Percentiles rank a stretch among this genome's conserved stretches.
phyloP scores from a whole-genome alignment of 495 filamentous ascomycete genomes.

The Penicillium dipodomyicola region DNA sequence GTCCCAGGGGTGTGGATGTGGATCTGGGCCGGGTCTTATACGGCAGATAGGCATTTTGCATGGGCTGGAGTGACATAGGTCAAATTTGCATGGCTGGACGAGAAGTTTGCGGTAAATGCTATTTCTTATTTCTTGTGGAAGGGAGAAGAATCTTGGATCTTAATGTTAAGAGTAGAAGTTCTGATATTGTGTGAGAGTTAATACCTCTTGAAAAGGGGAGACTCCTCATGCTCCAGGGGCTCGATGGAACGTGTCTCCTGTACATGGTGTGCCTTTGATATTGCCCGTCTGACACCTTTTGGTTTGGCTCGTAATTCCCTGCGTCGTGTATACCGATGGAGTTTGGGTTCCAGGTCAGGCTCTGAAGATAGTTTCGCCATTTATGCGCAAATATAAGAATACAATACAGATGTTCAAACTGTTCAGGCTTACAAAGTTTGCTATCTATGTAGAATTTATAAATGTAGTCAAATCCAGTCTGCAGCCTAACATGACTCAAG shows the following conservation, averaged over 20 bases:
- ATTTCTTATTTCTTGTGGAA: constrained; percentile 27
- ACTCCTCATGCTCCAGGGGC: background rate
- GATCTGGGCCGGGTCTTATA: background rate
- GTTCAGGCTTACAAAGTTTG: no score
- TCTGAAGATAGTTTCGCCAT: no score
- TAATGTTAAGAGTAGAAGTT: background rate
- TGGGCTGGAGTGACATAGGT: constrained; percentile 10
- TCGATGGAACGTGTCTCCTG: background rate
- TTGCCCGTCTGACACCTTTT: background rate
- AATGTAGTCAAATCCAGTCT: no score
- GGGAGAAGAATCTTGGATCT: constrained; percentile 21
- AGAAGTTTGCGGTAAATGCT: constrained; percentile 27
- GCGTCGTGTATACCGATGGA: no score
- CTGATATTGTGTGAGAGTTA: background rate
- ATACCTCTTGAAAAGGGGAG: constrained; percentile 1
- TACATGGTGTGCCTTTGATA: background rate
- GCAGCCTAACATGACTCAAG: no score
- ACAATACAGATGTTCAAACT: no score
- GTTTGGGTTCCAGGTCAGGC: no score
- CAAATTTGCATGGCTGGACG: constrained; percentile 28
- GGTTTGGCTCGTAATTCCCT: background rate
- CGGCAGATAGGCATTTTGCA: background rate
- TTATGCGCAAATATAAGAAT: no score
- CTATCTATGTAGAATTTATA: no score
- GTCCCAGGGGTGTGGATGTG: background rate